Evolutionary conservation across 331 rosid species (phyloP).

Genomic region (Saraca asoca): DNA sequence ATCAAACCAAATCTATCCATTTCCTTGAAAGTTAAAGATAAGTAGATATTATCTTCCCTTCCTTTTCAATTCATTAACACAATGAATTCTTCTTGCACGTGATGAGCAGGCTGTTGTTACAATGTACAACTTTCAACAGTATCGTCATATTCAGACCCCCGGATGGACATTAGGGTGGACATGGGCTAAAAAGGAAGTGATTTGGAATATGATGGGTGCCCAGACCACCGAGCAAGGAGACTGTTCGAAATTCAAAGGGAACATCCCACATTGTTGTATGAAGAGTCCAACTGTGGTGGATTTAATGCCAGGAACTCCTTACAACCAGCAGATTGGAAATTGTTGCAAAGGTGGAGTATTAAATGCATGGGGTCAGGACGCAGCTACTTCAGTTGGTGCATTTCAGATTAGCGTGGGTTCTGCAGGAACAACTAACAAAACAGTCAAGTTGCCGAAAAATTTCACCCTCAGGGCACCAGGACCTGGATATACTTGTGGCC

Average conservation of each 20-base stretch:
- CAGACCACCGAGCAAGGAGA: constrained; percentile 98
- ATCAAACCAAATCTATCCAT: constrained; percentile 6
- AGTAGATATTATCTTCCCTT: neutral
- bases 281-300: constrained; percentile 88
- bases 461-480: constrained; percentile 91
- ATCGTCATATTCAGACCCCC: constrained; percentile 87
- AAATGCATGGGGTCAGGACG: constrained; percentile 82
- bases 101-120: constrained; percentile 84
- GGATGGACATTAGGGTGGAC: constrained; percentile 96
- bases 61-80: neutral
- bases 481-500: constrained; percentile 94
- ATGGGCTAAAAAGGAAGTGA: constrained; percentile 93
- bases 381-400: constrained; percentile 67
- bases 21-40: neutral
- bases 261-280: constrained; percentile 81
- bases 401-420: constrained; percentile 90
- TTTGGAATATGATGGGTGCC: constrained; percentile 87
- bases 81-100: constrained; percentile 28
- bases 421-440: constrained; percentile 84
- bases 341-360: constrained; percentile 94
- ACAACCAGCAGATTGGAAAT: constrained; percentile 89
- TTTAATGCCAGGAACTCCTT: constrained; percentile 88
- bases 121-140: constrained; percentile 90
- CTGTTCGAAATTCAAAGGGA: constrained; percentile 84
- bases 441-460: constrained; percentile 81